Evolutionary conservation across 169 alveolate species (phyloP).

Genomic region (Cryptosporidium baileyi): DNA sequence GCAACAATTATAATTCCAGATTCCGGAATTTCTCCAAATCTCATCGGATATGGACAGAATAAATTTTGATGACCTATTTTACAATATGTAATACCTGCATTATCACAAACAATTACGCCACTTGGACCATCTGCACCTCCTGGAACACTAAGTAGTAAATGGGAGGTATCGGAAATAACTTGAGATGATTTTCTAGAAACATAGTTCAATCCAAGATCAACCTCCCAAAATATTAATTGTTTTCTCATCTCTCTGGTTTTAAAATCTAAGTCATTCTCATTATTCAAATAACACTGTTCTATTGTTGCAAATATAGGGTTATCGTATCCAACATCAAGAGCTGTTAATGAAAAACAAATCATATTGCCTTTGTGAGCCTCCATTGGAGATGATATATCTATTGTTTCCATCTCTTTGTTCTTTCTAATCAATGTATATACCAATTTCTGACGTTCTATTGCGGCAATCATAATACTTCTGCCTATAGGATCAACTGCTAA

Average conservation of each 20-base stretch:
- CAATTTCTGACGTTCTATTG: conserved; percentile 97
- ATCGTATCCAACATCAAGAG: conserved; percentile 85
- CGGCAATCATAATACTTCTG: conserved; percentile 97
- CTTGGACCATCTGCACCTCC: conserved; percentile 97
- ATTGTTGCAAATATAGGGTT: conserved; percentile 97
- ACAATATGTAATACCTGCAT: conserved; percentile 91
- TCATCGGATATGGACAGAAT: conserved; percentile 91
- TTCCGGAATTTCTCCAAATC: conserved; percentile 89
- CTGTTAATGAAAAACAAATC: conserved; percentile 76
- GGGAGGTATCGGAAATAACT: conserved; percentile 82
- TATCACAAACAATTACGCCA: conserved; percentile 96
- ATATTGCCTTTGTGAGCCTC: conserved; percentile 77
- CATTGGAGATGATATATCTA: conserved; percentile 76
- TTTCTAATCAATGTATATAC: conserved; percentile 97
- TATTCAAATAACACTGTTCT: conserved; percentile 89
- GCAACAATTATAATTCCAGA: conserved; percentile 87
- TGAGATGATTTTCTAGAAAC: conserved; percentile 91
- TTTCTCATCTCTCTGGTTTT: conserved; percentile 80
- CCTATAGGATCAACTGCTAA: conserved; percentile 99
- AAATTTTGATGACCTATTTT: conserved; percentile 91
- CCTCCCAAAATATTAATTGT: conserved; percentile 93
- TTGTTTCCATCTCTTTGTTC: conserved; percentile 89
- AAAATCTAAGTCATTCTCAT: conserved; percentile 85
- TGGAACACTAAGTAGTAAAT: conserved; percentile 90
- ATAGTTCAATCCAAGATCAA: conserved; percentile 99